These are phyloP conservation scores for Mortierella sp. DNA, from an alignment of 371 early-diverging fungal genomes.

Conservation along the genomic window DNA sequence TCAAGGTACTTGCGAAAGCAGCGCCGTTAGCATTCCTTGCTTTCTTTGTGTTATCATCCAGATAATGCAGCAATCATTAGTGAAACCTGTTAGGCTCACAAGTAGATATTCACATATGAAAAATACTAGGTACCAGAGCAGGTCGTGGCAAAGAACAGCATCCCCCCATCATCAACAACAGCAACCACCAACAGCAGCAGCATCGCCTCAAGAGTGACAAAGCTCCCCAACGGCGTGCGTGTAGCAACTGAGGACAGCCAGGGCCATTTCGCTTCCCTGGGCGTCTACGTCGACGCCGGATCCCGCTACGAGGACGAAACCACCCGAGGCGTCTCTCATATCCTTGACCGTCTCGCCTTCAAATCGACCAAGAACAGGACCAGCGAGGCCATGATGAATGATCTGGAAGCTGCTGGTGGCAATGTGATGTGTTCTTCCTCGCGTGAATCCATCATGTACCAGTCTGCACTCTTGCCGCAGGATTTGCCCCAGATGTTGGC, in stretches of 20 bases:
- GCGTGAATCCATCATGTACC: conserved; percentile 96
- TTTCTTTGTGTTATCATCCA: neutral
- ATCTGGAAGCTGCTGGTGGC: conserved; percentile 91
- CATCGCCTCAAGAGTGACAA: conserved; percentile 69
- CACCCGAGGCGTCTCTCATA: conserved; percentile 85
- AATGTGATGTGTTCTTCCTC: conserved; percentile 91
- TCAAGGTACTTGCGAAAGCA: conserved; percentile 29
- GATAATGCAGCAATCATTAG: neutral
- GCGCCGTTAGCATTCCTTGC: neutral
- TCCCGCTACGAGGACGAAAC: conserved; percentile 84
- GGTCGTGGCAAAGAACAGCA: conserved; percentile 18
- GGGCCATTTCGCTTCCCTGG: conserved; percentile 92
- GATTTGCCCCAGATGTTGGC: conserved; percentile 80
- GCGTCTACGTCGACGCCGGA: conserved; percentile 93
- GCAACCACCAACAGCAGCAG: conserved; percentile 17
- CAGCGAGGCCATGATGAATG: conserved; percentile 78
- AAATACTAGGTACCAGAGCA: conserved; percentile 23
- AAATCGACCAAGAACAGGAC: conserved; percentile 83
- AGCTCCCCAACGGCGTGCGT: conserved; percentile 89
- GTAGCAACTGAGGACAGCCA: conserved; percentile 86
- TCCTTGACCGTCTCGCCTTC: conserved; percentile 93
- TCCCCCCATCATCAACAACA: conserved; percentile 3
- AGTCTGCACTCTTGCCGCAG: conserved; percentile 90
- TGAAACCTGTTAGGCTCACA: neutral
- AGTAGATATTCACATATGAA: neutral